A percentile compares a stretch with the other conserved stretches of the same genome.
These are phyloP conservation scores for Venturia pyrina DNA, from an alignment of 2,329 filamentous ascomycete genomes.

Conservation along the genomic window DNA sequence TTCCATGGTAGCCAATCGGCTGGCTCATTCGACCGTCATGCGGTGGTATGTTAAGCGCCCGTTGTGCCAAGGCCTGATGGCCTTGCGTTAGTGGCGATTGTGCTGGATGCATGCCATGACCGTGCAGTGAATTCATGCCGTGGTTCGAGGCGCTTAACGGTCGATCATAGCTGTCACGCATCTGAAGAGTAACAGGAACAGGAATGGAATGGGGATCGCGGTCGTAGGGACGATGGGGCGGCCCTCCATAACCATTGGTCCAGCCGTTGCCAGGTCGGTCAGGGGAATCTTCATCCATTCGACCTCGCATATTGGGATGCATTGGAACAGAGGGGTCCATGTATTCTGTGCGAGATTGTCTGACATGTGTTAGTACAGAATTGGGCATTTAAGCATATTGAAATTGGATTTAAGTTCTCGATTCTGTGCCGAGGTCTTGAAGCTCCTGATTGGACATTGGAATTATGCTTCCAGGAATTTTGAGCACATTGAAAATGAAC, in stretches of 20 bases:
- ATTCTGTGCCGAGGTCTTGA: too few species aligned
- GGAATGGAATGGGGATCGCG: constrained; percentile 3
- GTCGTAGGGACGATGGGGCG: background rate
- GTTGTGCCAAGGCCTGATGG: constrained; percentile 43
- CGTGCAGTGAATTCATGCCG: constrained; percentile 1
- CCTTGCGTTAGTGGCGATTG: constrained; percentile 14
- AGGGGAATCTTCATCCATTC: constrained; percentile 7
- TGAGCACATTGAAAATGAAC: too few species aligned
- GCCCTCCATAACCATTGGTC: background rate
- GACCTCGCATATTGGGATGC: constrained; percentile 4
- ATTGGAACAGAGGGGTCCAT: background rate
- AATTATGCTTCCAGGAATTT: too few species aligned
- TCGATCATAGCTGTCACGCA: constrained; percentile 12
- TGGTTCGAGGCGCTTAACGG: background rate
- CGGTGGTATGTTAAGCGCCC: constrained; percentile 37
- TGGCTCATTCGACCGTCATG: background rate
- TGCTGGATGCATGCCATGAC: background rate
- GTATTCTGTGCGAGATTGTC: background rate
- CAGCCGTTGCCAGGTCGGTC: constrained; percentile 10
- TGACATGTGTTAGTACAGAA: background rate
- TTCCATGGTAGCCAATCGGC: constrained; percentile 17
- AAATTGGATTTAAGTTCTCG: background rate
- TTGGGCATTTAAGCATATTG: background rate
- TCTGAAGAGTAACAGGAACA: background rate
- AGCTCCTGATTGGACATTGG: too few species aligned